Evolutionary conservation across 192 early-diverging fungal species (phyloP).

Genomic region (Podila horticola): DNA sequence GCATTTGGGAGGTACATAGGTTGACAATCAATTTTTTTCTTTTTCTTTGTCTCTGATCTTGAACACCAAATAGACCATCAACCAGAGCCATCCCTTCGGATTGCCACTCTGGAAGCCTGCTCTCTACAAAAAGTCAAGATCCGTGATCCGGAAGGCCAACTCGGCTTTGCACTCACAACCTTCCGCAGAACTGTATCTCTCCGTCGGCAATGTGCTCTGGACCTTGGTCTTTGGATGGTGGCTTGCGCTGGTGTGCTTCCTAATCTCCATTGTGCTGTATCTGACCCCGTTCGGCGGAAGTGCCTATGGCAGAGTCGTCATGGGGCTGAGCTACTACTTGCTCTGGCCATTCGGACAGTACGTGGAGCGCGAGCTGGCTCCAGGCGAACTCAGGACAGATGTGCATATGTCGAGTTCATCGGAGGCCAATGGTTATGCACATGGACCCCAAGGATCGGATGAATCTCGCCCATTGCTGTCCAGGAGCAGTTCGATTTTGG

Average conservation of each 20-base stretch:
- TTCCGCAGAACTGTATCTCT: conserved; percentile 74
- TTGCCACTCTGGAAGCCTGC: conserved; percentile 97
- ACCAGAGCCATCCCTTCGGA: conserved; percentile 91
- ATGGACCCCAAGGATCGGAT: conserved; percentile 4
- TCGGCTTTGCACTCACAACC: conserved; percentile 83
- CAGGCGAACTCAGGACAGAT: conserved; percentile 32
- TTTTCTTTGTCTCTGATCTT: background rate
- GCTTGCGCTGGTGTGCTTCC: conserved; percentile 76
- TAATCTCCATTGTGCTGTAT: conserved; percentile 69
- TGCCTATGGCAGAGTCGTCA: conserved; percentile 70
- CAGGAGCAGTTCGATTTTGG: conserved; percentile 24
- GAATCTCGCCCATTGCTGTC: conserved; percentile 51
- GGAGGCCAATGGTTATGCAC: background rate
- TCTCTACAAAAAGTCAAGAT: conserved; percentile 93
- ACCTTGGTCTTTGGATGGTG: conserved; percentile 92
- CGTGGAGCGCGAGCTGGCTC: conserved; percentile 69
- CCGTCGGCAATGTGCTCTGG: conserved; percentile 91
- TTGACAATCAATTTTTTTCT: too few species aligned
- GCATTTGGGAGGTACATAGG: too few species aligned
- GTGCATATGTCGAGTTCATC: background rate
- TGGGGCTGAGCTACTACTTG: conserved; percentile 85
- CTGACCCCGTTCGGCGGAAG: conserved; percentile 64
- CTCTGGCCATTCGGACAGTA: conserved; percentile 98
- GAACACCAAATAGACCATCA: conserved; percentile 67
- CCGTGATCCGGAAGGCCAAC: conserved; percentile 85